Evolutionary conservation across 345 rosid genomes (phyloP).

Genomic region (Diplotaxis tenuifolia): DNA sequence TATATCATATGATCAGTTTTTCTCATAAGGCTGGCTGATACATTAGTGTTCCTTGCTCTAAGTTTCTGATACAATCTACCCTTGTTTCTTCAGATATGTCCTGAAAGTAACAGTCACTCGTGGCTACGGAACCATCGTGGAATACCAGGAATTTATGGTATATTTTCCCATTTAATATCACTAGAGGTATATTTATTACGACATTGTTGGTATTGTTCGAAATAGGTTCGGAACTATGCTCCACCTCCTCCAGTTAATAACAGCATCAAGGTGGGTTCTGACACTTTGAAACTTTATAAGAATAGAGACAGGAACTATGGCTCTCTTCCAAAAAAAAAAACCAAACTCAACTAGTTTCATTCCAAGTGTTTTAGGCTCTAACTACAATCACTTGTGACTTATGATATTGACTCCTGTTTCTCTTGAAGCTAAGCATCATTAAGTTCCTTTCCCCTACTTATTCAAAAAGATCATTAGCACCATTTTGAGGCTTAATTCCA

Average conservation of each 20-base stretch:
- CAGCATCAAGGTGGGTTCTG: conserved; percentile 79
- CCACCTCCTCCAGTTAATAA: conserved; percentile 77
- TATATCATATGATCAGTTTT: conserved; percentile 32
- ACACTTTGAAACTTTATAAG: background rate
- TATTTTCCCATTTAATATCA: background rate
- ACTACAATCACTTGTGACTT: background rate
- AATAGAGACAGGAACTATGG: background rate
- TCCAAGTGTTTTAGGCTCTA: background rate
- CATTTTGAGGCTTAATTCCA: background rate
- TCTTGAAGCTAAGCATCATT: background rate
- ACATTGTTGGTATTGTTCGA: conserved; percentile 6
- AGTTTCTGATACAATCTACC: background rate
- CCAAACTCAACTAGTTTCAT: background rate
- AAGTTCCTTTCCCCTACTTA: background rate
- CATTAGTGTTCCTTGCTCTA: background rate
- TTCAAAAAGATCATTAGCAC: background rate
- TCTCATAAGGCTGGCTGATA: background rate
- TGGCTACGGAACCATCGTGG: conserved; percentile 89
- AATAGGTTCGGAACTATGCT: conserved; percentile 78
- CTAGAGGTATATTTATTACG: background rate
- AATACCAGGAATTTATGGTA: conserved; percentile 93
- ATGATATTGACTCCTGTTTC: background rate
- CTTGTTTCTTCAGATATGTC: conserved; percentile 62
- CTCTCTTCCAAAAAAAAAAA: too few relatives aligned
- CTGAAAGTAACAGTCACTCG: conserved; percentile 87